A percentile compares a stretch with the other conserved stretches of the same genome.
phyloP scores from a whole-genome alignment of 164 flowering plant genomes.

The Protea cynaroides region DNA sequence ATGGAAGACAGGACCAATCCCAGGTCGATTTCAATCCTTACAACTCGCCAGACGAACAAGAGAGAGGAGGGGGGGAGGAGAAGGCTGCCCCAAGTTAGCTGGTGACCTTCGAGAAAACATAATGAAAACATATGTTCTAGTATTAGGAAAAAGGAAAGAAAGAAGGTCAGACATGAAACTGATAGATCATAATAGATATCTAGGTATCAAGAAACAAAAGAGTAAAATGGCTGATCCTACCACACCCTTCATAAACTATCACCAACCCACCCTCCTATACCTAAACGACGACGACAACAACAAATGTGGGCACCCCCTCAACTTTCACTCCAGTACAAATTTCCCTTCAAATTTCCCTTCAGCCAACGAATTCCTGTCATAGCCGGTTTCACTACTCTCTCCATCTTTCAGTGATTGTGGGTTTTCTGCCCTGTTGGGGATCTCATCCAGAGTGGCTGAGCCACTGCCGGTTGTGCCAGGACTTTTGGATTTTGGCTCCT shows the following conservation, averaged over 20 bases:
- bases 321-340: not conserved
- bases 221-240: too few relatives aligned
- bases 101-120: too few relatives aligned
- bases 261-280: not conserved
- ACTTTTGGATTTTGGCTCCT: slow-evolving; percentile 12
- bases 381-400: slow-evolving; percentile 13
- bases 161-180: too few relatives aligned
- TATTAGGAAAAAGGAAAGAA: too few relatives aligned
- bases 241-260: not conserved
- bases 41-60: too few relatives aligned
- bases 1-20: too few relatives aligned
- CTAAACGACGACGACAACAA: not conserved
- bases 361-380: not conserved
- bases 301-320: not conserved
- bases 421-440: not conserved
- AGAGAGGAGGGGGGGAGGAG: too few relatives aligned
- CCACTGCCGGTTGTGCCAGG: slow-evolving; percentile 1
- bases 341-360: not conserved
- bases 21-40: too few relatives aligned
- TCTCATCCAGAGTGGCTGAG: slow-evolving; percentile 7
- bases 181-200: too few relatives aligned
- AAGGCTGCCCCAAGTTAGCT: too few relatives aligned
- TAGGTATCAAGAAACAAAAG: too few relatives aligned
- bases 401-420: slow-evolving; percentile 4
- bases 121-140: too few relatives aligned